phyloP scores from a whole-genome alignment of 2,329 filamentous ascomycete genomes.

The Fusarium pseudocircinatum region DNA sequence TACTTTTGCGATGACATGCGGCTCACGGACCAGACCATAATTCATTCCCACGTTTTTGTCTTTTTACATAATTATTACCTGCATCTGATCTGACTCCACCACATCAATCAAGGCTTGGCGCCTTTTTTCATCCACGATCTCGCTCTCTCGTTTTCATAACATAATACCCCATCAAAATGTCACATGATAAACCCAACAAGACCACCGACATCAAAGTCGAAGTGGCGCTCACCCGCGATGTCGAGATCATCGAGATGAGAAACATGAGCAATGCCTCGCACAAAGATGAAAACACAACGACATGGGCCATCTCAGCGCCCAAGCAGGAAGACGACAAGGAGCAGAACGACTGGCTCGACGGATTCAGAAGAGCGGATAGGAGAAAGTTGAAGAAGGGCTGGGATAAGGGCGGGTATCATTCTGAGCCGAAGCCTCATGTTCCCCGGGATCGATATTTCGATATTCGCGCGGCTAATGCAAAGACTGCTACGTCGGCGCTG shows the following conservation, averaged over 20 bases:
- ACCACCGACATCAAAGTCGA: constrained; percentile 34
- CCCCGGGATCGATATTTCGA: constrained; percentile 61
- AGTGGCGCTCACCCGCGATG: constrained; percentile 29
- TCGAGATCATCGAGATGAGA: constrained; percentile 28
- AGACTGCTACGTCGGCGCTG: constrained; percentile 80
- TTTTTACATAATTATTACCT: constrained; percentile 17
- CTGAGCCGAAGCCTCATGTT: constrained; percentile 18
- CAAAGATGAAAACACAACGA: constrained; percentile 9
- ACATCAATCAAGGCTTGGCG: constrained; percentile 2
- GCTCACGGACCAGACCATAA: constrained; percentile 20
- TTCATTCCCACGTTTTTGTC: background rate
- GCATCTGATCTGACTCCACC: constrained; percentile 18
- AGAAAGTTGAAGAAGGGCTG: constrained; percentile 35
- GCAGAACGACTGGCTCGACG: constrained; percentile 34
- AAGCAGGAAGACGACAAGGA: constrained; percentile 13
- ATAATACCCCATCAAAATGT: constrained; percentile 14
- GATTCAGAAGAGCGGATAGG: constrained; percentile 36
- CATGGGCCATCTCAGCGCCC: constrained; percentile 24
- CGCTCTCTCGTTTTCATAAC: background rate
- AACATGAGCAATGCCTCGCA: constrained; percentile 14
- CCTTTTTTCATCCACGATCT: background rate
- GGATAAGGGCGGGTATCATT: constrained; percentile 31
- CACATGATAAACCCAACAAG: constrained; percentile 27
- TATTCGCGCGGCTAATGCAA: constrained; percentile 68
- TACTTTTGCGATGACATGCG: background rate